Evolutionary conservation across 441 rosid species (phyloP), one percentile per base, ranked within the genome.

Genomic region (Bruguiera hainesii): DNA sequence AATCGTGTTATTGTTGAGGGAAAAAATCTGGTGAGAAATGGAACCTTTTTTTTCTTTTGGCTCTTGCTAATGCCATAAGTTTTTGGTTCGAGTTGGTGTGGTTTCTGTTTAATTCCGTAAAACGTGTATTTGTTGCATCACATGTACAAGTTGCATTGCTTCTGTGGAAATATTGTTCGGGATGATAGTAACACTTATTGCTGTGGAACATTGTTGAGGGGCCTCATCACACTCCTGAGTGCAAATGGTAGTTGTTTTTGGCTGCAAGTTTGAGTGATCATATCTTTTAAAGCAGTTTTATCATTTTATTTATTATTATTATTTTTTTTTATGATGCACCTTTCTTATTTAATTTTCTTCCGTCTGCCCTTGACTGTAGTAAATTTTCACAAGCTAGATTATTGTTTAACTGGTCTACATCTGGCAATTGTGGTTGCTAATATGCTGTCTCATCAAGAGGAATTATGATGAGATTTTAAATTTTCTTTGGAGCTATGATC

Each of bases 1-100:
- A 91, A 91, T 71, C 96, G 94, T 70, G 87, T 91, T 61, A 86
- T 91, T 75, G 91, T 91, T 35, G 96, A 87, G 69, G 96, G 97
- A 0, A 91, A 91, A 78, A 91, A 89, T 78, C 82, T 87, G 80
- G 92, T 89, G 33, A 74, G 85, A 31, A 33, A 31, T 50, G 23
- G 5, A 25, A 57, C 28, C 51, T 1, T 0, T 29, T 57, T 16
- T 35, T 28, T 26, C 13, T 19, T 55, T 4, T 55, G 2, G 18
- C 49, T 30, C 3, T 26, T 26, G 26, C 26, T 7, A 52, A 52
- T 2, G 11, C 28, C 5, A 2, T 3, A 21, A 2, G 26, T 20
- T 52, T 52, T 52, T 52, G 1, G 25, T 52, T 11, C 28, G 10
- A 53, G 20, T 33, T 51, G 61, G 4, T 23, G 9, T 10, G 23